Conservation (phyloP, 352 stramenopile genomes). For the Pythium aristosporum region DNA sequence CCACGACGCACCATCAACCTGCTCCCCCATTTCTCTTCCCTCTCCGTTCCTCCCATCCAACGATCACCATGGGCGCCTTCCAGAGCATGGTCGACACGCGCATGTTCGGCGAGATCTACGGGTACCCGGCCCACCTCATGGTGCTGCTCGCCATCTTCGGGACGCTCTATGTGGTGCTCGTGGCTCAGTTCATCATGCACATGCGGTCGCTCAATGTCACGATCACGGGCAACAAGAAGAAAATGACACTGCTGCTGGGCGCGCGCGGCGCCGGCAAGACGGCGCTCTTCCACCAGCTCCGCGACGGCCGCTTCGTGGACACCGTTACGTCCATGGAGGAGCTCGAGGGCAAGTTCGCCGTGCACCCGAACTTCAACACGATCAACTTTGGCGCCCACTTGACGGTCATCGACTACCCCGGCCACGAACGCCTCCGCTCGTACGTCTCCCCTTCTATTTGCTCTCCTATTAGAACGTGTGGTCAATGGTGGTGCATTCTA, state of each 20-base stretch:
- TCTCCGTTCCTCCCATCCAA: neutral
- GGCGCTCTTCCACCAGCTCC: conserved; percentile 77
- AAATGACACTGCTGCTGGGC: conserved; percentile 70
- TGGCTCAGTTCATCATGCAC: conserved; percentile 63
- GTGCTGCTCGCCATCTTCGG: conserved; percentile 42
- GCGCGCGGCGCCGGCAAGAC: conserved; percentile 77
- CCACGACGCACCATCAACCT: conserved; percentile 14
- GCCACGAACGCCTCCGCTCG: conserved; percentile 77
- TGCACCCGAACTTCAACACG: conserved; percentile 67
- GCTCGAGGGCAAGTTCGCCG: conserved; percentile 57
- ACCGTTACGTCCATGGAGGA: conserved; percentile 89
- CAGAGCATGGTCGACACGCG: conserved; percentile 33
- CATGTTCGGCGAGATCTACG: conserved; percentile 39
- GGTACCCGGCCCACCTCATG: conserved; percentile 57
- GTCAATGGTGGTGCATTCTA: conserved; percentile 6
- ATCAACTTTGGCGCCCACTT: conserved; percentile 70
- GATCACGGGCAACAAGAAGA: conserved; percentile 67
- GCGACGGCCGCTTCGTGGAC: conserved; percentile 58
- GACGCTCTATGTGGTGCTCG: conserved; percentile 54
- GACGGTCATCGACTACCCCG: conserved; percentile 78
- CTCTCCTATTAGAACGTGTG: neutral
- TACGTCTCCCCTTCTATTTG: no score
- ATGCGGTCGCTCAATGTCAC: conserved; percentile 62
- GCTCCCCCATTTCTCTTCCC: neutral
- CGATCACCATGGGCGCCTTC: conserved; percentile 23